Evolutionary conservation across 2,329 filamentous ascomycete species (phyloP), one percentile per base, ranked within the genome.

Genomic region (Arthroderma uncinatum): DNA sequence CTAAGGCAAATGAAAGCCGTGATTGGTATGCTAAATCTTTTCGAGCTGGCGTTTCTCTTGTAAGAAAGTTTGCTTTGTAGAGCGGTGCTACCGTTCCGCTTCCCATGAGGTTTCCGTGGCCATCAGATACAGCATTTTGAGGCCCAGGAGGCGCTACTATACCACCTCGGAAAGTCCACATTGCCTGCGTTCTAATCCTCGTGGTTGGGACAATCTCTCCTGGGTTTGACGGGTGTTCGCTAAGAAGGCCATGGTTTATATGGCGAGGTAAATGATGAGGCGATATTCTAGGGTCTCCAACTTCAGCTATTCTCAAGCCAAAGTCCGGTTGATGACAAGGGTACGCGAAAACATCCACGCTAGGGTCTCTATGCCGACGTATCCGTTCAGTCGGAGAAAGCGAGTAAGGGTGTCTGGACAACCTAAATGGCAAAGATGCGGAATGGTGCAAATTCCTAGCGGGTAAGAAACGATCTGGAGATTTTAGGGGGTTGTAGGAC

Each of bases 111-210:
- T 80, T 79, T 25, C 84, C 84, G 58, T 79, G 78, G 1, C 85
- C 86, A 68, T 85, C 78, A 50, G 84, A 74, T 19, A 85, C 64
- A 4, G 70, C 73, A 53, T 70, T 62, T 16, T 77, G 62, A 28
- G 69, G 67, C 6, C 39, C 30, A 25, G 47, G 39, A 5, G 54
- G 14, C 8, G 53, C 23, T 44, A 82, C 80, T 53, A 81, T 79
- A 8, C 81, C 67, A n/a, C 87, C 86, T 25, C 88, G 87, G 9
- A 93, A 83, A 16, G 83, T 81, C 89, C 88, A 95, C 16, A 92
- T 78, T 8, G 84, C 79, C 2, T 86, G 85, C 60, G 78, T 28
- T 21, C 36, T 37, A 14, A 37, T 16, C 14, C 52, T 25, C 23
- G 8, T 14, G n/a, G 53, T 33, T 28, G 25, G 25, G n/a, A 33